Base-by-base conservation (phyloP, 2,329 filamentous ascomycete species). In the Hortaea sp. region DNA sequence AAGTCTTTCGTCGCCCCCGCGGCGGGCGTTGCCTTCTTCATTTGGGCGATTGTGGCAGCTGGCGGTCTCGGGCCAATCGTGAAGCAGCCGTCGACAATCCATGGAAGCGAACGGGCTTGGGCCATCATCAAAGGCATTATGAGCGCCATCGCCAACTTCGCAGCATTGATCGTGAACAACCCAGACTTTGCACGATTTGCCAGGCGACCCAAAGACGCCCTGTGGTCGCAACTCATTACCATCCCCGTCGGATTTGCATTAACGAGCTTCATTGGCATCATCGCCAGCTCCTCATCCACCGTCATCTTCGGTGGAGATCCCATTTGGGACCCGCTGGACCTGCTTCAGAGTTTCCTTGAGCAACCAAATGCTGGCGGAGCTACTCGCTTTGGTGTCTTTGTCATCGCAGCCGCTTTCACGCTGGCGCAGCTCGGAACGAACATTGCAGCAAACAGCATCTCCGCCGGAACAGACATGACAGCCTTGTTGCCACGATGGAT, bases 141-240 rank as follows among this genome's bases (percentile, higher is more conserved):
- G 88, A 82, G 77, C 27, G 82, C 85, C 4, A 88, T 95, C 53
- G 85, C 86, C 57, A 95, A 95, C 69, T 95, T 95, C 60, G 85
- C 88, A 1, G 88, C 88, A 0, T 74, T 95, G 31, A 92, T 95
- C 55, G 45, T 50, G 6, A 78, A 94, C 63, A 82, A 86, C 54
- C 85, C 85, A 0, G 88, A 94, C 60, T 95, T 94, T 63, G 74
- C 85, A 13, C 83, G 89, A 63, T 95, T 95, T 58, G 85, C 88
- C 2, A 69, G 70, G 13, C 87, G 82, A 61, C 87, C 87, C 1
- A 75, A 69, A 12, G 85, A 92, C 60, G 85, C 87, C 0, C 60
- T 94, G 5, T 87, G 84, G 79, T 82, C 88, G 0, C 88, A 95
- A 66, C 71, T 94, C 1, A 48, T 73, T 51, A 73, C 69, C 29